A percentile compares a stretch with the other conserved stretches of the same genome.
These are phyloP conservation scores for Penicillium diatomitis DNA, from an alignment of 495 filamentous ascomycete species.

Conservation along the genomic window DNA sequence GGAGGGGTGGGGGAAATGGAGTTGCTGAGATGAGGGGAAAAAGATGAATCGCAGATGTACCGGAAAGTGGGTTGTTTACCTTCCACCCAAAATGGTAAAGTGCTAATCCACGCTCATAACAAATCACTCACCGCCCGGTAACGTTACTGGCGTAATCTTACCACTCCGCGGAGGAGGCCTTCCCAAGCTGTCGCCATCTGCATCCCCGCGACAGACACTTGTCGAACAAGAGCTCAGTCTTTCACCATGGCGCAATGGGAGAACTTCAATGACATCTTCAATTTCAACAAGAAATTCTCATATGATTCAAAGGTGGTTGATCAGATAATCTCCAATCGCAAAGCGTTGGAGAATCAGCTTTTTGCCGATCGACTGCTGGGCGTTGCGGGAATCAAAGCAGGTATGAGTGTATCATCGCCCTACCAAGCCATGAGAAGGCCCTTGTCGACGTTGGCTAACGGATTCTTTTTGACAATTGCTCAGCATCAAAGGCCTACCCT, in stretches of 20 bases:
- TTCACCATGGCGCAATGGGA: constrained; percentile 36
- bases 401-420: constrained; percentile 27
- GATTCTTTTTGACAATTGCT: not conserved
- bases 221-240: not conserved
- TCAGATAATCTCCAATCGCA: constrained; percentile 53
- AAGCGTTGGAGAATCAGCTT: constrained; percentile 52
- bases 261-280: constrained; percentile 57
- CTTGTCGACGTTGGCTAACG: not conserved
- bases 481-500: constrained; percentile 57
- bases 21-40: constrained; percentile 12
- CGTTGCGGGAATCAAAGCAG: constrained; percentile 57
- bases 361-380: constrained; percentile 68
- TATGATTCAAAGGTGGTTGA: constrained; percentile 50
- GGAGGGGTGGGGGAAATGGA: constrained; percentile 5
- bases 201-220: not conserved
- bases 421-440: no score
- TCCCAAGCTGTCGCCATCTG: not conserved
- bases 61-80: constrained; percentile 42
- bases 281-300: constrained; percentile 49
- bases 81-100: constrained; percentile 31
- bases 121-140: constrained; percentile 20
- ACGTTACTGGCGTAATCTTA: constrained; percentile 14
- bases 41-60: constrained; percentile 15
- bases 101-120: constrained; percentile 31
- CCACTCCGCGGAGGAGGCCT: constrained; percentile 7